Conservation (phyloP, 768 basidiomycete genomes). For the Mycena metata region DNA sequence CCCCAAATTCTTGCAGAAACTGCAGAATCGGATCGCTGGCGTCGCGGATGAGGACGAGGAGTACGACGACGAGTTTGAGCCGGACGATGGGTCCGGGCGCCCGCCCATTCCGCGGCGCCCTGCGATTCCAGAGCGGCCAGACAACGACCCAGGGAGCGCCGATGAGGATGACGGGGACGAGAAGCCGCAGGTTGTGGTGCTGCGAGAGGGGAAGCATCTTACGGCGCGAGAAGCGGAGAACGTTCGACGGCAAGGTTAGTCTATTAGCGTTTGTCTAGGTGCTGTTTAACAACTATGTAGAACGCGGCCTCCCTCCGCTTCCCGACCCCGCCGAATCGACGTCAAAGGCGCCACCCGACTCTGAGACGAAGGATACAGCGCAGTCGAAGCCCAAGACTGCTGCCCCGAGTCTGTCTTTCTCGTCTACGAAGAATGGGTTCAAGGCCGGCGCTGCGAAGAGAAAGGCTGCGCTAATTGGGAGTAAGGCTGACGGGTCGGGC, state of each 20-base stretch:
- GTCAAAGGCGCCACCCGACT: slow-evolving; percentile 33
- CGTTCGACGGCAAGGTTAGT: slow-evolving; percentile 77
- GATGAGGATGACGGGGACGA: slow-evolving; percentile 83
- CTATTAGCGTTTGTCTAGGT: background rate
- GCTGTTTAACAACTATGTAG: slow-evolving; percentile 48
- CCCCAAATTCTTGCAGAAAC: slow-evolving; percentile 58
- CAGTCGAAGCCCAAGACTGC: slow-evolving; percentile 40
- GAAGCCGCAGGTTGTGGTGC: slow-evolving; percentile 89
- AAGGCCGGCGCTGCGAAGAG: slow-evolving; percentile 54
- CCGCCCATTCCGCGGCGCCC: slow-evolving; percentile 84
- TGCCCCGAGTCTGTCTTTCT: slow-evolving; percentile 58
- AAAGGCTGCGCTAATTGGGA: slow-evolving; percentile 53
- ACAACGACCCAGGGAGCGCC: slow-evolving; percentile 77
- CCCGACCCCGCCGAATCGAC: slow-evolving; percentile 51
- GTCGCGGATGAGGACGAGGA: slow-evolving; percentile 61
- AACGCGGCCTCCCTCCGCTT: slow-evolving; percentile 72
- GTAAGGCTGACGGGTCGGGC: slow-evolving; percentile 41
- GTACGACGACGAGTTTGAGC: slow-evolving; percentile 67
- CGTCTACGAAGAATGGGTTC: slow-evolving; percentile 51
- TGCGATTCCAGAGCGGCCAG: slow-evolving; percentile 76
- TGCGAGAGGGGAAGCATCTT: slow-evolving; percentile 91
- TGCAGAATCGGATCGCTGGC: slow-evolving; percentile 75
- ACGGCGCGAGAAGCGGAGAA: slow-evolving; percentile 84
- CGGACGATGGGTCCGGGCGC: slow-evolving; percentile 73
- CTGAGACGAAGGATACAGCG: slow-evolving; percentile 42